Evolutionary conservation across 441 rosid species (phyloP).

Genomic region (Aleurites moluccanus): DNA sequence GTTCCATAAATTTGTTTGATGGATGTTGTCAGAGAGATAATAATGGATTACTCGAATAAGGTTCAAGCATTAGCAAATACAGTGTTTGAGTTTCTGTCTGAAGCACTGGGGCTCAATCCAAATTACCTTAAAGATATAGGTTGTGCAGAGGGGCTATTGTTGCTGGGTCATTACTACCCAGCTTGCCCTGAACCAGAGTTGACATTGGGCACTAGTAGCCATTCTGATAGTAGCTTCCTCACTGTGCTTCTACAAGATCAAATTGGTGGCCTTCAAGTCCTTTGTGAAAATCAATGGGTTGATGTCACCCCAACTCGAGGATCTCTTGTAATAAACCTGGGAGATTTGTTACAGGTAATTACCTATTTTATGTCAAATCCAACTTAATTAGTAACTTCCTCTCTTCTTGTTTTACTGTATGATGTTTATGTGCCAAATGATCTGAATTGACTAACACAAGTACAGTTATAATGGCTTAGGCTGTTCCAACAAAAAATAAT

Average conservation of each 20-base stretch:
- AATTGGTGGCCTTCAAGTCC: constrained; percentile 77
- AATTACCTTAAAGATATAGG: constrained; percentile 1
- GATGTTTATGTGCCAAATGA: too few relatives aligned
- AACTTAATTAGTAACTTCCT: too few relatives aligned
- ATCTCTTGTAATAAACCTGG: constrained; percentile 66
- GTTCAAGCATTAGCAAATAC: background rate
- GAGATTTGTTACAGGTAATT: constrained; percentile 83
- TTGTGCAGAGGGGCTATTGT: background rate
- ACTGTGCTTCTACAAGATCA: constrained; percentile 68
- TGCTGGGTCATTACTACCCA: constrained; percentile 4
- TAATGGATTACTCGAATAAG: constrained; percentile 3
- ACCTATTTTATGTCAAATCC: too few relatives aligned
- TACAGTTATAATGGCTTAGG: too few relatives aligned
- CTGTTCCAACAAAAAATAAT: too few relatives aligned
- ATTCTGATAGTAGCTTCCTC: constrained; percentile 74
- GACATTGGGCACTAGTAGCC: constrained; percentile 63
- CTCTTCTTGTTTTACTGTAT: too few relatives aligned
- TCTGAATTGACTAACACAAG: too few relatives aligned
- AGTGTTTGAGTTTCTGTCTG: constrained; percentile 15
- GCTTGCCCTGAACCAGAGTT: constrained; percentile 18
- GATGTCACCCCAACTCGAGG: constrained; percentile 60
- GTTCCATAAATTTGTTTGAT: too few relatives aligned
- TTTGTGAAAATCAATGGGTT: constrained; percentile 62
- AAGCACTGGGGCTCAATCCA: constrained; percentile 8
- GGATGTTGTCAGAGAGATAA: background rate